Base-by-base conservation (phyloP, 805 yeast genomes). In the Cyberlindnera euphorbiae region DNA sequence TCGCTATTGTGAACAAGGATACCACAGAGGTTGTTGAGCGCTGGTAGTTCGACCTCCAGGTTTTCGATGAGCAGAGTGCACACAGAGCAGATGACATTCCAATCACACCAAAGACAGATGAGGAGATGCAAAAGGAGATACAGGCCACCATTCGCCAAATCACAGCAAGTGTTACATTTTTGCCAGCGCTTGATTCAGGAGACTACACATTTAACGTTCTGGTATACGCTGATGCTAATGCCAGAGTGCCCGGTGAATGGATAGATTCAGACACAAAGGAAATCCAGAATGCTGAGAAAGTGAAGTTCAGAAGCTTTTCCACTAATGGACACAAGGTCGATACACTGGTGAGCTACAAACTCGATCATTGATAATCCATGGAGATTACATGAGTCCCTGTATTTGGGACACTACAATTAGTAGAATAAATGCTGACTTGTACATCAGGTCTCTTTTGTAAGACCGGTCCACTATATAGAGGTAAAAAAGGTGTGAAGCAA, bases 131-230 rank as follows among this genome's bases (percentile, higher is more conserved):
- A 46, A 65, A 61, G 34, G 93, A 87, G 46, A 85, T 88, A n/a
- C 90, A 85, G 56, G 76, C 87, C 0, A 79, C 89, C 6, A 77
- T 89, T 26, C 73, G 96, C 35, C 97, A 89, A 49, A 83, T 89
- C 34, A 86, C 95, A 0, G 86, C 95, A 0, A 79, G 93, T 28
- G 85, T 84, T 2, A 77, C 96, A 0, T 87, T 88, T 54, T 66
- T 89, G 27, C 97, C 97, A 0, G 71, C 81, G 17, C 61, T 89
- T 19, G 75, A 74, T 9, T 77, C 71, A 11, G 76, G 69, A 14
- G 67, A 69, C 10, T 77, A 81, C 52, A 84, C 96, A 0, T 87
- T 89, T 58, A 87, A 83, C 51, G 90, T 89, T 1, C 62, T 87
- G 35, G 96, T 88, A 0, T 82, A 81, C 52, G 83, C 96, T 0